Evolutionary conservation across 345 rosid genomes (phyloP), one percentile per base, ranked within the genome.

Genomic region (Schrenkiella parvula): DNA sequence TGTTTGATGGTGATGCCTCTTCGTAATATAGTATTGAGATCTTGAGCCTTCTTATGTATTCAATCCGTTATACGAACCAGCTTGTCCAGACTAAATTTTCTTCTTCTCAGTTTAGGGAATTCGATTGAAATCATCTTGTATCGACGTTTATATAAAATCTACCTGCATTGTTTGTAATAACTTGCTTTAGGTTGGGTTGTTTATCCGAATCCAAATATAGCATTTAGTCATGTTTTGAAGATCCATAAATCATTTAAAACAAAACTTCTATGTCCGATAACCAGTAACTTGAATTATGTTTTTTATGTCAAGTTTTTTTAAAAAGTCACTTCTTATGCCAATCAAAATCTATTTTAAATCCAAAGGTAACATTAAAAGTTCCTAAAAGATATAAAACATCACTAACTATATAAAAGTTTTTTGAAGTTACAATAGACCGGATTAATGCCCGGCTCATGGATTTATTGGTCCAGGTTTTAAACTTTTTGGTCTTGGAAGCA

Each of bases 1-100:
- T 84, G 76, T 77, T 63, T 86, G 73, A 84, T 22, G 72, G 74
- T 75, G 31, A 54, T 53, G 28, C 9, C 4, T 63, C 56, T 31
- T 52, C 13, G 10, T 12, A 46, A 35, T 12, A 17, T 47, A 73
- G 72, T 38, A 52, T 46, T 17, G 39, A 31, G 18, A 44, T 46
- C 58, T 38, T 58, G 63, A n/a, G n/a, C n/a, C 39, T 65, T 42
- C 22, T 56, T 21, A 31, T 60, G 62, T 38, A 53, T 68, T 68
- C n/a, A 22, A 25, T 61, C 54, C 1, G 57, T 69, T 61, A 31
- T 43, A 53, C 65, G 21, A 75, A 28, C 65, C 48, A 42, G 57
- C 63, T 32, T 28, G 55, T 60, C 42, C 6, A 19, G 8, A 53
- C 51, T 42, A 11, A n/a, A 38, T 11, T 52, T 41, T 50, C 29